These are phyloP conservation scores for Venustampulla echinocandica DNA, from an alignment of 495 filamentous ascomycete species.

Conservation along the genomic window DNA sequence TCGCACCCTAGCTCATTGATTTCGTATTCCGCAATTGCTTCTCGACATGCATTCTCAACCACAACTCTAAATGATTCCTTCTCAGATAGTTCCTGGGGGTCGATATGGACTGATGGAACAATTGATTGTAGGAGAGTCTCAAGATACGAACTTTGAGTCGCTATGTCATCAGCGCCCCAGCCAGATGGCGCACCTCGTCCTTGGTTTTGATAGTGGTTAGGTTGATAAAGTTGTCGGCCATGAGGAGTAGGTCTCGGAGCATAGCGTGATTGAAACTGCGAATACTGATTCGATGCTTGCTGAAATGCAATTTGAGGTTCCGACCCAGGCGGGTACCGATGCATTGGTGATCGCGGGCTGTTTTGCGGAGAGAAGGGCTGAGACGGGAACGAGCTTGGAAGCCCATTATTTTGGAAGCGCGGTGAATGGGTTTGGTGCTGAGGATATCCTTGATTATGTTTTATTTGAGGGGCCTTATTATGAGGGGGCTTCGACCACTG, in stretches of 20 bases:
- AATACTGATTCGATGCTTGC: slow-evolving; percentile 4
- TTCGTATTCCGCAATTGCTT: slow-evolving; percentile 44
- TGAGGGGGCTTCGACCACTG: slow-evolving; percentile 4
- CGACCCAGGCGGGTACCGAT: slow-evolving; percentile 4
- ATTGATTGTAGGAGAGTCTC: slow-evolving; percentile 34
- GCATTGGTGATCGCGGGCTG: slow-evolving; percentile 10
- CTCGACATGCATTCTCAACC: slow-evolving; percentile 48
- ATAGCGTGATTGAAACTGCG: neutral
- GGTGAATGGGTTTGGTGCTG: slow-evolving; percentile 15
- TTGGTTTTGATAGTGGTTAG: slow-evolving; percentile 5
- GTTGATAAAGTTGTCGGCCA: slow-evolving; percentile 27
- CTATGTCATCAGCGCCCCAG: slow-evolving; percentile 30
- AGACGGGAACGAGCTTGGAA: slow-evolving; percentile 13
- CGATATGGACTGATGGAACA: slow-evolving; percentile 39
- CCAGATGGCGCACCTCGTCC: slow-evolving; percentile 7
- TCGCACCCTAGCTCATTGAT: slow-evolving; percentile 19
- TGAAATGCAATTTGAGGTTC: slow-evolving; percentile 5
- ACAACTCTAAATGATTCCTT: slow-evolving; percentile 53
- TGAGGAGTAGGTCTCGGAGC: slow-evolving; percentile 14
- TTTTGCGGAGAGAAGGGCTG: slow-evolving; percentile 15
- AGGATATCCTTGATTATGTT: slow-evolving; percentile 12
- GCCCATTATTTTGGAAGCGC: slow-evolving; percentile 4
- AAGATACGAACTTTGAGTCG: slow-evolving; percentile 36
- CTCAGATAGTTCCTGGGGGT: slow-evolving; percentile 41
- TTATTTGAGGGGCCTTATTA: slow-evolving; percentile 1